A percentile compares a stretch with the other conserved stretches of the same genome.
These are phyloP conservation scores for Spirogloea muscicola DNA, from an alignment of 139 green algal species.

Conservation along the genomic window DNA sequence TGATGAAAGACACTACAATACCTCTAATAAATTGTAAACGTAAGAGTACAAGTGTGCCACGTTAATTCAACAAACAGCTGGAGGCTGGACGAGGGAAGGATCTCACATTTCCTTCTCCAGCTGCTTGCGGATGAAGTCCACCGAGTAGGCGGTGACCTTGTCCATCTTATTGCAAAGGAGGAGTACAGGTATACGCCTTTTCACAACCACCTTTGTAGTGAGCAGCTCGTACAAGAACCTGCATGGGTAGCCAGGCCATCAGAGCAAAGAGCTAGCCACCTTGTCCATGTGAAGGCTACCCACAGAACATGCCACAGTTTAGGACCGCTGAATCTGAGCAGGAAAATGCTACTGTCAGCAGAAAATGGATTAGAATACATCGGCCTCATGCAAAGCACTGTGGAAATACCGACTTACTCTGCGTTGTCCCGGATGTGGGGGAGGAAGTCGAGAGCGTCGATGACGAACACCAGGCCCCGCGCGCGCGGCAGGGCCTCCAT, in stretches of 20 bases:
- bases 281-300: not conserved
- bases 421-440: conserved; percentile 22
- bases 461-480: conserved; percentile 71
- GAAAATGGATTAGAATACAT: not conserved
- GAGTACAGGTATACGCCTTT: conserved; percentile 70
- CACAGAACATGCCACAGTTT: not conserved
- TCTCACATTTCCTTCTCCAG: conserved; percentile 79
- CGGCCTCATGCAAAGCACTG: not conserved
- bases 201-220: conserved; percentile 41
- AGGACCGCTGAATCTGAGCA: not conserved
- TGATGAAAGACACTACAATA: not conserved
- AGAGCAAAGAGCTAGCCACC: not conserved
- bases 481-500: conserved; percentile 57
- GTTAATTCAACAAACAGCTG: not conserved
- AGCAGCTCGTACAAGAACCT: conserved; percentile 44
- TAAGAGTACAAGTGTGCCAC: not conserved
- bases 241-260: not conserved
- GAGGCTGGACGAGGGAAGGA: not conserved
- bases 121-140: conserved; percentile 81
- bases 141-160: conserved; percentile 74
- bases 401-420: conserved; percentile 28
- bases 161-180: conserved; percentile 92
- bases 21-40: not conserved
- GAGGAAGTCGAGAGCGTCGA: conserved; percentile 63
- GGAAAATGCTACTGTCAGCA: not conserved